Conservation (phyloP, 2,329 filamentous ascomycete species). For the Pseudocercospora vitis region DNA sequence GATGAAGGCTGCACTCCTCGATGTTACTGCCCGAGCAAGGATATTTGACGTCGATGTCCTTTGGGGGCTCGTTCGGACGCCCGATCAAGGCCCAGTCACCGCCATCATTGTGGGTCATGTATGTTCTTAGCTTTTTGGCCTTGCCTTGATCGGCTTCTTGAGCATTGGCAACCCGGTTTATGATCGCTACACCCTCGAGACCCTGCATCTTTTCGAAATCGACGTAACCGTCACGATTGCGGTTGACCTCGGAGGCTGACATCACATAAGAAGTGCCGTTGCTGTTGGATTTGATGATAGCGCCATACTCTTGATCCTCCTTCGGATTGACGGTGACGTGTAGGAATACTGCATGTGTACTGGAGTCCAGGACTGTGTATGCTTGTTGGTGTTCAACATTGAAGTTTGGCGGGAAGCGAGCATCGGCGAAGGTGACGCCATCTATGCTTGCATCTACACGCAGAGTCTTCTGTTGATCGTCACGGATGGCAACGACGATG, state of each 20-base stretch:
- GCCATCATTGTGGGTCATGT: slow-evolving; percentile 96
- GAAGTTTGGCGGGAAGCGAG: slow-evolving; percentile 84
- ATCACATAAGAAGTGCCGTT: slow-evolving; percentile 95
- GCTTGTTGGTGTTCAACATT: slow-evolving; percentile 73
- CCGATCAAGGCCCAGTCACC: slow-evolving; percentile 77
- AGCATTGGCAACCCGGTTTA: slow-evolving; percentile 79
- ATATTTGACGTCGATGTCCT: slow-evolving; percentile 66
- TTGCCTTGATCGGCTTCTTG: slow-evolving; percentile 62
- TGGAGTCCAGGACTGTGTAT: slow-evolving; percentile 93
- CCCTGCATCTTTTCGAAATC: slow-evolving; percentile 96
- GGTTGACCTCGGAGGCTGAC: slow-evolving; percentile 78
- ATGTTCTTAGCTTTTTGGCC: slow-evolving; percentile 79
- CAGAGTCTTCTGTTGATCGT: slow-evolving; percentile 66
- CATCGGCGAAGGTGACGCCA: slow-evolving; percentile 76
- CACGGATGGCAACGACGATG: slow-evolving; percentile 77
- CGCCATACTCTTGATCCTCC: slow-evolving; percentile 69
- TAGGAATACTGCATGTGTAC: slow-evolving; percentile 89
- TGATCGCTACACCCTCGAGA: slow-evolving; percentile 83
- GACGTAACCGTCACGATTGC: slow-evolving; percentile 73
- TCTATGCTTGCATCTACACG: slow-evolving; percentile 82
- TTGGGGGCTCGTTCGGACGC: slow-evolving; percentile 66
- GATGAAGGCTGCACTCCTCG: slow-evolving; percentile 77
- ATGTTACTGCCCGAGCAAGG: slow-evolving; percentile 58
- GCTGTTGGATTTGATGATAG: slow-evolving; percentile 96
- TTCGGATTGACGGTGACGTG: slow-evolving; percentile 78